Base-by-base conservation (phyloP, 1,284 basidiomycete species). In the Trichosporon coremiiforme region DNA sequence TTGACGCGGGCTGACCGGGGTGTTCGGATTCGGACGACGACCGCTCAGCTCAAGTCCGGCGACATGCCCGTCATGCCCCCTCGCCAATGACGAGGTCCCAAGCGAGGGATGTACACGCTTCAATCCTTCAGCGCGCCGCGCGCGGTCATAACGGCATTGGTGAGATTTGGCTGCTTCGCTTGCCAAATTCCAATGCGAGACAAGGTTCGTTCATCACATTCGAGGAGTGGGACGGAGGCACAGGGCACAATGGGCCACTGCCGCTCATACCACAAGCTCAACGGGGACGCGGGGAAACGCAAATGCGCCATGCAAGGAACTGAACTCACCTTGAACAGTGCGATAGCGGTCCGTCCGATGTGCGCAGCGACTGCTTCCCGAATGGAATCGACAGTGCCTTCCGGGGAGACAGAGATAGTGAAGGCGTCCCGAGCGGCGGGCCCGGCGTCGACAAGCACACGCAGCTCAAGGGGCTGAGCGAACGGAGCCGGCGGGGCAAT, bases 281-380 rank as follows among this genome's bases (percentile, higher is more conserved):
- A 35, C 31, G n/a, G 31, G 60, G 31, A 35, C 33, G 33, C 62
- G 62, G 62, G 62, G n/a, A 35, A 63, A 33, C 35, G 22, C 35
- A n/a, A 55, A 25, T 13, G 10, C 38, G 38, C 53, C 10, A 12
- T 29, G 22, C 53, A 57, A 20, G 29, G 9, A 15, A 9, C n/a
- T n/a, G 3, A 20, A 72, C 80, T 74, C 71, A 82, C 82, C 75
- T 83, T 83, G 80, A 79, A 83, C 29, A 81, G 45, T 47, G 74
- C 69, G 63, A 80, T 76, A 10, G 72, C 72, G 5, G 69, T 65
- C 6, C 70, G 67, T 7, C 76, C 79, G 15, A 80, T 69, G 38
- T 76, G 70, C 1, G 68, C 69, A 1, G 73, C 73, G 22, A 81
- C 74, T 6, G 75, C 77, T 6, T 70, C 25, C 17, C 79, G 72